A percentile compares a stretch with the other conserved stretches of the same genome.
Conservation (phyloP, 2,329 filamentous ascomycete genomes). For the Dothistroma septosporum region DNA sequence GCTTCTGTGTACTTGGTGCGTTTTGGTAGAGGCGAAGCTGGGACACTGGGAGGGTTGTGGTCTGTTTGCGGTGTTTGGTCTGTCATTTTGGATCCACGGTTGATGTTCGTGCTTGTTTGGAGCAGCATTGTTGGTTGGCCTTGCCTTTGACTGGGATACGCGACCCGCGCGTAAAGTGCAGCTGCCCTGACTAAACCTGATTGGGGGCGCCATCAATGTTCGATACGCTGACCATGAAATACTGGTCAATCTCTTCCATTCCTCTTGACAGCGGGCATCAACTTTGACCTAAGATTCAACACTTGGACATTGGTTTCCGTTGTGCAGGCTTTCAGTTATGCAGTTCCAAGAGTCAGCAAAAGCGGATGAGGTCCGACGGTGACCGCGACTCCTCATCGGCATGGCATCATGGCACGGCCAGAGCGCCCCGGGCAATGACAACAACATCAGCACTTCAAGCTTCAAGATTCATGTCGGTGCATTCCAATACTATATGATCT, state of each 20-base stretch:
- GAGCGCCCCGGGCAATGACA: not conserved
- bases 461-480: not conserved
- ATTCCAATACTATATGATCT: not conserved
- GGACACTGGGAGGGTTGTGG: slow-evolving; percentile 55
- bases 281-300: not conserved
- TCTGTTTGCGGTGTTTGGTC: slow-evolving; percentile 31
- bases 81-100: slow-evolving; percentile 23
- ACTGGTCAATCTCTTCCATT: not conserved
- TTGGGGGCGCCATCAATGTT: not conserved
- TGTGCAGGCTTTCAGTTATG: not conserved
- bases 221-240: not conserved
- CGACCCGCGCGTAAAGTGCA: not conserved
- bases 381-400: not conserved
- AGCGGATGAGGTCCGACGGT: not conserved
- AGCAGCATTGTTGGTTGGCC: not conserved
- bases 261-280: not conserved
- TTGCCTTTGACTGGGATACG: not conserved
- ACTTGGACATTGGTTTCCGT: not conserved
- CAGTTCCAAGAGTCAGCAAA: not conserved
- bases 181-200: not conserved
- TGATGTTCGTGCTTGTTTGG: not conserved
- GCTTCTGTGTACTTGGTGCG: slow-evolving; percentile 63
- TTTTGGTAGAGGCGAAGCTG: slow-evolving; percentile 73
- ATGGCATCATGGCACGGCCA: not conserved
- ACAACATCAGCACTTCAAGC: not conserved